Evolutionary conservation across 176 grass and related monocot species (phyloP).

Genomic region (Otatea glauca): DNA sequence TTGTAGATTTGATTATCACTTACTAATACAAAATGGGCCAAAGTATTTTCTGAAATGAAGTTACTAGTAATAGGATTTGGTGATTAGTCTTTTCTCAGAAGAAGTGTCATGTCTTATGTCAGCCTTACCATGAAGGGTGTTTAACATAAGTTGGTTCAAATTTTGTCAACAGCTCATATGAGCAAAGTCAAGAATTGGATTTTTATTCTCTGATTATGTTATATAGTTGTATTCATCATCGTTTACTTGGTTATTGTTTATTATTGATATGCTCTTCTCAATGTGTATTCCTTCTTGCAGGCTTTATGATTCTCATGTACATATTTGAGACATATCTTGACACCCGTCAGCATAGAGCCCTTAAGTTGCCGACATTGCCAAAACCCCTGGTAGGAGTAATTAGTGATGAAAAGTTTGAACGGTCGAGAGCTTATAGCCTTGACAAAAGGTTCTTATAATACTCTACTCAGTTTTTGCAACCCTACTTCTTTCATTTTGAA

Average conservation of each 20-base stretch:
- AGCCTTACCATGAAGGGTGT: background rate
- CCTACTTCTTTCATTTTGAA: constrained; percentile 14
- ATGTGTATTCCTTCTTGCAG: constrained; percentile 57
- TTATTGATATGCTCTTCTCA: background rate
- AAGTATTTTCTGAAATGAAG: constrained; percentile 7
- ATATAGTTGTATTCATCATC: constrained; percentile 17
- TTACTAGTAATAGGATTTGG: constrained; percentile 18
- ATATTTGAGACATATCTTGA: constrained; percentile 97
- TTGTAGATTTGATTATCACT: constrained; percentile 26
- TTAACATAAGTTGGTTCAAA: constrained; percentile 2
- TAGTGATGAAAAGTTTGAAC: constrained; percentile 82
- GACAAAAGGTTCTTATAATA: constrained; percentile 78
- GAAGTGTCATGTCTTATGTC: background rate
- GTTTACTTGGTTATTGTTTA: constrained; percentile 32
- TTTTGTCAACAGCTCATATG: background rate
- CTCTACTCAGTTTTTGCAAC: constrained; percentile 9
- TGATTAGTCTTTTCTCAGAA: constrained; percentile 2
- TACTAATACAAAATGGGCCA: background rate
- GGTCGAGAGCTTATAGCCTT: constrained; percentile 86
- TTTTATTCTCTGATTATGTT: background rate
- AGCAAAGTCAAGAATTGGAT: background rate
- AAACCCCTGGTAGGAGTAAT: constrained; percentile 80
- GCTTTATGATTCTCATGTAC: constrained; percentile 94
- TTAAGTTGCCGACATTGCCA: constrained; percentile 71
- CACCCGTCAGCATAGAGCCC: constrained; percentile 78